Evolutionary conservation across 1,284 basidiomycete genomes (phyloP).

Genomic region (Puccinia coronata): DNA sequence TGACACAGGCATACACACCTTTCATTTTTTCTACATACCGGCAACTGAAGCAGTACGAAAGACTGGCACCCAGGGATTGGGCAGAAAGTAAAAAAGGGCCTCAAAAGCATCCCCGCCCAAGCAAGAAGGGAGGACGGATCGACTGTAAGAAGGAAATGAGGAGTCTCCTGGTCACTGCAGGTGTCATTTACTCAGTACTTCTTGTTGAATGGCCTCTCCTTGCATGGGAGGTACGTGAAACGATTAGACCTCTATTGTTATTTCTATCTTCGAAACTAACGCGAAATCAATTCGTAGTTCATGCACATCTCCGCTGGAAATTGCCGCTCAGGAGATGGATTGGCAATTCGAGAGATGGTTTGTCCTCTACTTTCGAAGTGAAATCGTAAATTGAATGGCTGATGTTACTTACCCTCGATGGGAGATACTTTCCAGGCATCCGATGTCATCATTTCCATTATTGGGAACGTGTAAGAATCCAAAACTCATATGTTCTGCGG

Average conservation of each 20-base stretch:
- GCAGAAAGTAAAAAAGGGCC: slow-evolving; percentile 37
- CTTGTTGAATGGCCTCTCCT: slow-evolving; percentile 42
- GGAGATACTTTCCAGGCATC: slow-evolving; percentile 22
- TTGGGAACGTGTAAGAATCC: slow-evolving; percentile 41
- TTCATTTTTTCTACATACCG: slow-evolving; percentile 45
- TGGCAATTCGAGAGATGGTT: slow-evolving; percentile 45
- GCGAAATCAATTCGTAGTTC: slow-evolving; percentile 6
- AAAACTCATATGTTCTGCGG: neutral
- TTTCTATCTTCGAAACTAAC: neutral
- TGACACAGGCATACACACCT: slow-evolving; percentile 38
- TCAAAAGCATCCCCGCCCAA: slow-evolving; percentile 33
- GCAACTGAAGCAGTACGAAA: slow-evolving; percentile 34
- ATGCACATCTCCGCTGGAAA: slow-evolving; percentile 45
- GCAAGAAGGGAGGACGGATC: slow-evolving; percentile 30
- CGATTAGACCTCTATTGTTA: too few species aligned
- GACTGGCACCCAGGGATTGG: slow-evolving; percentile 46
- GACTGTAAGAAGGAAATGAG: slow-evolving; percentile 48
- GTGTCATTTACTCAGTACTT: slow-evolving; percentile 42
- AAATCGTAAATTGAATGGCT: neutral
- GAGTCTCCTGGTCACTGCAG: slow-evolving; percentile 38
- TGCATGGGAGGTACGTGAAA: slow-evolving; percentile 42
- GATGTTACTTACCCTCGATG: neutral
- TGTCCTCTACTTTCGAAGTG: neutral
- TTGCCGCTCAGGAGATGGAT: slow-evolving; percentile 36
- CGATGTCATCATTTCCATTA: slow-evolving; percentile 46